Evolutionary conservation across 306 rosid genomes (phyloP).

Genomic region (Cyclanthera cordifolia): DNA sequence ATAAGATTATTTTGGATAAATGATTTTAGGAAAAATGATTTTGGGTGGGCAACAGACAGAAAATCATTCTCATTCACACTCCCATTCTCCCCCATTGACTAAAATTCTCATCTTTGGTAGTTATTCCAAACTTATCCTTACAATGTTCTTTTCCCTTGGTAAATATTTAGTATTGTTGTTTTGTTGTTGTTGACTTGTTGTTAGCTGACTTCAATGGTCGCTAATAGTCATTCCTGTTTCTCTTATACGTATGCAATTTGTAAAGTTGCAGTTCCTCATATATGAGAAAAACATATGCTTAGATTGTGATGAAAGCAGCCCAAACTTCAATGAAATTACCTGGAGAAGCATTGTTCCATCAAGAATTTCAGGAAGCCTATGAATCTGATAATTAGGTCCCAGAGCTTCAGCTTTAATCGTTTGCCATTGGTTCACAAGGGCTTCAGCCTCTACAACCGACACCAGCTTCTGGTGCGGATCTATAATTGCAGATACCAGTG

Average conservation of each 20-base stretch:
- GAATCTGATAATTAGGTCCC: conserved; percentile 71
- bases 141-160: not conserved
- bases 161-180: not conserved
- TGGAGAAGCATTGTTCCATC: conserved; percentile 88
- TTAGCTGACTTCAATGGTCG: not conserved
- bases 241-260: not conserved
- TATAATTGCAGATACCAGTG: conserved; percentile 29
- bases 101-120: not conserved
- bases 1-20: no score
- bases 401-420: conserved; percentile 75
- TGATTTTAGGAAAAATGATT: no score
- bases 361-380: conserved; percentile 59
- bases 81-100: not conserved
- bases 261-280: not conserved
- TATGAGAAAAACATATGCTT: not conserved
- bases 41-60: no score
- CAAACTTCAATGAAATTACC: conserved; percentile 27
- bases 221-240: not conserved
- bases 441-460: conserved; percentile 85
- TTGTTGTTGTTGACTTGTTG: not conserved
- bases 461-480: conserved; percentile 36
- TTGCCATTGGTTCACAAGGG: conserved; percentile 89
- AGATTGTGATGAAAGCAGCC: not conserved
- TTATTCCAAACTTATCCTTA: not conserved
- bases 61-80: no score